phyloP scores from a whole-genome alignment of 2,329 filamentous ascomycete species.

The Diaporthe sp. region DNA sequence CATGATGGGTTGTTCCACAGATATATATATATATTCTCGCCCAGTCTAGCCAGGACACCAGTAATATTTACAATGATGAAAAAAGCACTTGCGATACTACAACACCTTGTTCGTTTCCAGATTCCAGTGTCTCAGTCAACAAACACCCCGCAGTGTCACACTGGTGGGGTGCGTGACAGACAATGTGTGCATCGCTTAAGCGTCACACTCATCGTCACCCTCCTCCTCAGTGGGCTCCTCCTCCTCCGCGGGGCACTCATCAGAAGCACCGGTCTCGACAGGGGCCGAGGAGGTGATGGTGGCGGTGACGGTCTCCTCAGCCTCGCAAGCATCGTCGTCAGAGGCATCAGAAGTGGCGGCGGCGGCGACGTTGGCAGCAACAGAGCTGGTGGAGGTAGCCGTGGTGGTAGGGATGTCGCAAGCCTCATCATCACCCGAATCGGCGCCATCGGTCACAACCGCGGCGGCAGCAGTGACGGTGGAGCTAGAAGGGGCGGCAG shows the following conservation, averaged over 20 bases:
- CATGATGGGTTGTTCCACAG: neutral
- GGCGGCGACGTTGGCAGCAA: constrained; percentile 3
- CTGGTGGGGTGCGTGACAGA: neutral
- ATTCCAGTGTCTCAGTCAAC: neutral
- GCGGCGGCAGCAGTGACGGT: constrained; percentile 13
- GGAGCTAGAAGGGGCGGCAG: neutral
- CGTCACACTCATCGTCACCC: constrained; percentile 35
- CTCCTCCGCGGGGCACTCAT: constrained; percentile 25
- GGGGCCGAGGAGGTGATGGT: constrained; percentile 16
- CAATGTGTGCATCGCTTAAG: neutral
- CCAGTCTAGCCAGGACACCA: constrained; percentile 30
- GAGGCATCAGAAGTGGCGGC: neutral
- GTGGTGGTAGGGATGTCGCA: constrained; percentile 24
- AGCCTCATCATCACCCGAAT: neutral
- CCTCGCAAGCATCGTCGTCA: constrained; percentile 29
- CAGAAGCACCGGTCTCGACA: constrained; percentile 2
- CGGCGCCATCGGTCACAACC: neutral
- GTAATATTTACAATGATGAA: constrained; percentile 36
- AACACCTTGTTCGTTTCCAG: neutral
- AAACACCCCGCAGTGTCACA: neutral
- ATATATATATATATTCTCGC: constrained; percentile 28
- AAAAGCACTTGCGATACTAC: constrained; percentile 18
- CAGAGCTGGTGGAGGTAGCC: neutral
- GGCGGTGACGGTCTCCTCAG: constrained; percentile 36
- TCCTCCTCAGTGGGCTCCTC: constrained; percentile 6